Percentiles rank a stretch among this genome's conserved stretches.
phyloP scores from a whole-genome alignment of 345 rosid species.

The Dipteronia dyeriana region DNA sequence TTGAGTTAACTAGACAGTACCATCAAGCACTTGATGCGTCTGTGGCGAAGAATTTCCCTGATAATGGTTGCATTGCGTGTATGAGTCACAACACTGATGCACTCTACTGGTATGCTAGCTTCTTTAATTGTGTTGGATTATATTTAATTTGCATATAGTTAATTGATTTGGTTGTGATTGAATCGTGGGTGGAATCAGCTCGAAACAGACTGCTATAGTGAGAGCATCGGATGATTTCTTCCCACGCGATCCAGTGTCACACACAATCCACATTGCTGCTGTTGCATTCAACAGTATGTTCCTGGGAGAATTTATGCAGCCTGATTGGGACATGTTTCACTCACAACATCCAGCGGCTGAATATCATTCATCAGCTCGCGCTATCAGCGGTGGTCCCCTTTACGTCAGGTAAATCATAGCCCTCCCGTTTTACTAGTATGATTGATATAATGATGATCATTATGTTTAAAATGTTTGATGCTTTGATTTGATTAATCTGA shows the following conservation, averaged over 20 bases:
- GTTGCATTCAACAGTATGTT: constrained; percentile 88
- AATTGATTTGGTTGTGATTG: constrained; percentile 7
- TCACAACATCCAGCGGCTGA: constrained; percentile 90
- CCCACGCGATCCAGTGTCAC: constrained; percentile 88
- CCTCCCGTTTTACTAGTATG: neutral
- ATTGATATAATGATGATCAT: neutral
- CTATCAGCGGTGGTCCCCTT: constrained; percentile 88
- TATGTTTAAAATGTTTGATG: neutral
- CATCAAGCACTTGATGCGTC: constrained; percentile 94
- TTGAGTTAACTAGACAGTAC: constrained; percentile 77
- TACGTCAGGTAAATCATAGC: constrained; percentile 65
- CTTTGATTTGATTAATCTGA: neutral
- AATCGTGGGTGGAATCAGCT: constrained; percentile 42
- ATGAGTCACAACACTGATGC: constrained; percentile 98
- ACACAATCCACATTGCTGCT: constrained; percentile 88
- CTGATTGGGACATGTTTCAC: constrained; percentile 99
- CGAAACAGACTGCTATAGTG: constrained; percentile 90
- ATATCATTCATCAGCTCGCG: constrained; percentile 94
- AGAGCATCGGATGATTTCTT: constrained; percentile 96
- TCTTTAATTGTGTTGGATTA: no score
- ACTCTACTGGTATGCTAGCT: constrained; percentile 63
- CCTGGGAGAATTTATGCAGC: constrained; percentile 86
- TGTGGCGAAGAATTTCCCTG: constrained; percentile 72
- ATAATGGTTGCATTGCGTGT: constrained; percentile 92
- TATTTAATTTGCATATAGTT: neutral